phyloP scores from a whole-genome alignment of 1,284 basidiomycete species.

The Exobasidium cylindrosporum region DNA sequence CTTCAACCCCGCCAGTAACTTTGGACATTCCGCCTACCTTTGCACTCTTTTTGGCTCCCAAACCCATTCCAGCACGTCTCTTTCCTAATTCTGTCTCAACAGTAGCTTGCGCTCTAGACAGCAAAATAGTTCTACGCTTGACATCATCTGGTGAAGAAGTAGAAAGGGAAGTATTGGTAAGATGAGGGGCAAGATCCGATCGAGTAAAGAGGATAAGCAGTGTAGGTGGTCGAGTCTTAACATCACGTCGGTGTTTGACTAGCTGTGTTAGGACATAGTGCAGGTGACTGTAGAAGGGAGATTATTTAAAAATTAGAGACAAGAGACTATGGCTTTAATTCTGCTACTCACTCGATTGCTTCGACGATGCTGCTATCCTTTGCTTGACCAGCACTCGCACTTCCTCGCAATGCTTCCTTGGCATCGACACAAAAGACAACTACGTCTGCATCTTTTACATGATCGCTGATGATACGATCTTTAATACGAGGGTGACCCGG shows the following conservation, averaged over 20 bases:
- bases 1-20: slow-evolving; percentile 19
- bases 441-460: slow-evolving; percentile 34
- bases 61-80: slow-evolving; percentile 37
- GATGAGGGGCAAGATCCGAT: slow-evolving; percentile 46
- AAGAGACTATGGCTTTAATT: too few species aligned
- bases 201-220: slow-evolving; percentile 48
- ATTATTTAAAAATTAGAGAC: too few species aligned
- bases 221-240: slow-evolving; percentile 24
- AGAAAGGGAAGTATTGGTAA: slow-evolving; percentile 16
- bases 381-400: slow-evolving; percentile 12
- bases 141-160: slow-evolving; percentile 28
- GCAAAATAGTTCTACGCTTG: slow-evolving; percentile 40
- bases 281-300: slow-evolving; percentile 25
- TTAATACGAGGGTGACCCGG: slow-evolving; percentile 48
- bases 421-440: slow-evolving; percentile 52
- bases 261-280: slow-evolving; percentile 28
- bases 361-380: slow-evolving; percentile 29
- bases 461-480: slow-evolving; percentile 27
- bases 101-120: slow-evolving; percentile 41
- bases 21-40: slow-evolving; percentile 44
- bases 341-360: slow-evolving; percentile 24
- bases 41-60: slow-evolving; percentile 30
- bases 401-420: slow-evolving; percentile 36
- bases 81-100: slow-evolving; percentile 40
- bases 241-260: slow-evolving; percentile 20